phyloP scores from a whole-genome alignment of 2,329 filamentous ascomycete species.

The Plectosphaerella plurivora region DNA sequence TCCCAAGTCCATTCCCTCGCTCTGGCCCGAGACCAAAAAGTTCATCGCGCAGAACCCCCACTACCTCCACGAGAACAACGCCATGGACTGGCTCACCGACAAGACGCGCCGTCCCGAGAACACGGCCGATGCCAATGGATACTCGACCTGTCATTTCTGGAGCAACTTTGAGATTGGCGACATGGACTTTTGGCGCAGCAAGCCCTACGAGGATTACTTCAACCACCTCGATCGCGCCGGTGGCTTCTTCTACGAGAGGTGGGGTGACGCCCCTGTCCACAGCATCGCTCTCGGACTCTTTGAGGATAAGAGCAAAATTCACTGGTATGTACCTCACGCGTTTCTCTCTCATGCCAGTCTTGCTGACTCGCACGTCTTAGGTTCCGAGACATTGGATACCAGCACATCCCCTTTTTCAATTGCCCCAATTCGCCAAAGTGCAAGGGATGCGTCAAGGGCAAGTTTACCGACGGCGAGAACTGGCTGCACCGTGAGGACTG shows the following conservation, averaged over 20 bases:
- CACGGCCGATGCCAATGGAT: conserved; percentile 78
- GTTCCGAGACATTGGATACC: conserved; percentile 99
- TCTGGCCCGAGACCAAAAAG: conserved; percentile 95
- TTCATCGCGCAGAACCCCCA: conserved; percentile 83
- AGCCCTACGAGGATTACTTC: conserved; percentile 92
- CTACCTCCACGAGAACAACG: conserved; percentile 78
- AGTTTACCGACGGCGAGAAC: conserved; percentile 82
- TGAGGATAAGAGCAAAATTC: conserved; percentile 83
- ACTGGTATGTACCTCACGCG: conserved; percentile 65
- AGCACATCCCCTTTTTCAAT: conserved; percentile 98
- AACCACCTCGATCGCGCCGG: conserved; percentile 89
- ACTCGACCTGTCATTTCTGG: conserved; percentile 99
- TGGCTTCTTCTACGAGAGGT: conserved; percentile 97
- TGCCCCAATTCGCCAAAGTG: conserved; percentile 97
- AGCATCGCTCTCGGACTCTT: conserved; percentile 90
- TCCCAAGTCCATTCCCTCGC: conserved; percentile 74
- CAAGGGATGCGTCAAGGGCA: conserved; percentile 77
- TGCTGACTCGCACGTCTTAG: conserved; percentile 36
- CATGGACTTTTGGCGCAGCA: conserved; percentile 86
- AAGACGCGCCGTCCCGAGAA: conserved; percentile 71
- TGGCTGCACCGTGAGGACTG: conserved; percentile 91
- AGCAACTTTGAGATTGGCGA: conserved; percentile 97
- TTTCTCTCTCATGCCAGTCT: not conserved
- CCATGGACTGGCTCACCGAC: conserved; percentile 84
- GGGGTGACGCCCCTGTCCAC: conserved; percentile 97